These are phyloP conservation scores for Petrea volubilis DNA, from an alignment of 257 asterid species.

Conservation along the genomic window DNA sequence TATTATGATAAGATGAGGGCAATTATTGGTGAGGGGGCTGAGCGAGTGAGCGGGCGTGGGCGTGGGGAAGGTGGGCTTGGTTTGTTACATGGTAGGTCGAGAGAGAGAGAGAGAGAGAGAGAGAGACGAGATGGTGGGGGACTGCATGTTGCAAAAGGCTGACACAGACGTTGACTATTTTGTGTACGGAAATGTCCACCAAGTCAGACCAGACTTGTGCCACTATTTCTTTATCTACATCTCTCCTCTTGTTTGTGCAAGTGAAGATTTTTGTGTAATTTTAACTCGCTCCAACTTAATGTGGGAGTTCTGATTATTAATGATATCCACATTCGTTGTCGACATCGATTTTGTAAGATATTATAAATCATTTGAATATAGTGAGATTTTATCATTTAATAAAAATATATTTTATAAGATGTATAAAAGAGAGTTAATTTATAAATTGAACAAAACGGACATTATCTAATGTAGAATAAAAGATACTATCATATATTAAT, in stretches of 20 bases:
- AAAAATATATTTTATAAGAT: too few species aligned
- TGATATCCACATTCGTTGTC: too few species aligned
- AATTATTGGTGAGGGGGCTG: neutral
- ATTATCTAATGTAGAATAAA: too few species aligned
- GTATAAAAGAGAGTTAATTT: too few species aligned
- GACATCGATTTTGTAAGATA: too few species aligned
- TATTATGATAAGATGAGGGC: too few species aligned
- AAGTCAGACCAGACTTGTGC: conserved; percentile 24
- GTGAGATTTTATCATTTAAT: too few species aligned
- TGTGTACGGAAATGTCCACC: conserved; percentile 57
- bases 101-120: neutral
- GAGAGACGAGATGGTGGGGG: neutral
- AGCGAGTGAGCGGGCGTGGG: conserved; percentile 19
- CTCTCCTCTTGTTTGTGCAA: neutral
- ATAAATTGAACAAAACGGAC: too few species aligned
- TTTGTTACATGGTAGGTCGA: neutral
- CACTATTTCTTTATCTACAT: neutral
- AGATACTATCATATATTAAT: too few species aligned
- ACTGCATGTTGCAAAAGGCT: conserved; percentile 49
- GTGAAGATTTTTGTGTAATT: neutral
- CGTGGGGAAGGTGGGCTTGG: neutral
- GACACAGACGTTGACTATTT: conserved; percentile 73
- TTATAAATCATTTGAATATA: too few species aligned
- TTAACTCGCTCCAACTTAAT: too few species aligned
- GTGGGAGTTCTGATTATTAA: too few species aligned